Evolutionary conservation across 1,284 basidiomycete species (phyloP), one percentile per base, ranked within the genome.

Genomic region (Leccinum pachyderme): DNA sequence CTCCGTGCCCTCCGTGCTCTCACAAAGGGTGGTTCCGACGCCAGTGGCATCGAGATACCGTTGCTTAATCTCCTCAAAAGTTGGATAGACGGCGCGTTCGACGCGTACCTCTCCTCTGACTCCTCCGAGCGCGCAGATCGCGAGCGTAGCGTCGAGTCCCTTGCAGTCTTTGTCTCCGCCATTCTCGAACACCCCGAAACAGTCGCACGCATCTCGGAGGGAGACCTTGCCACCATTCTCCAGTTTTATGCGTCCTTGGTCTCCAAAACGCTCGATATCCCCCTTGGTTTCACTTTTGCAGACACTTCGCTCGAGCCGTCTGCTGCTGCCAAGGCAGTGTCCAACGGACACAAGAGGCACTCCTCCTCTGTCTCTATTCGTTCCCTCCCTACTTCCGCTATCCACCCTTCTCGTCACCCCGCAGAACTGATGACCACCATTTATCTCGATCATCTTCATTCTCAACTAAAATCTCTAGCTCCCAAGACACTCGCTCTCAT

Each of bases 51-150:
- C 58, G 88, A 90, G 67, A 67, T 74, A 7, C 69, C 73, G 24
- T 65, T 89, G 28, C 70, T 89, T 15, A 70, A 74, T 35, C 66
- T 86, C 44, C 71, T 90, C 47, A 77, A 80, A 59, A 65, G 73
- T 6, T 91, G 88, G 87, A 82, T 87, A 37, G 73, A 79, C 45
- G 78, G 77, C 27, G 84, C 82, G 4, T 87, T 87, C 54, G 78
- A 81, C 13, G 80, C 79, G 0, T 72, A 85, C 31, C 62, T 81
- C 45, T 64, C 66, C 7, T 64, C 63, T 4, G 72, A 79, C 44
- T 61, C 66, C 3, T 58, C 73, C 11, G 84, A 86, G 48, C 70
- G 76, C 47, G 62, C 70, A 7, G 84, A 88, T 61, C 74, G 82
- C 25, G 86, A 89, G 59, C 79, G 81, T 18, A 81, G 81, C 61